These are phyloP conservation scores for Kluyveromyces dobzhanskii DNA, from an alignment of 805 yeast species.

Conservation along the genomic window DNA sequence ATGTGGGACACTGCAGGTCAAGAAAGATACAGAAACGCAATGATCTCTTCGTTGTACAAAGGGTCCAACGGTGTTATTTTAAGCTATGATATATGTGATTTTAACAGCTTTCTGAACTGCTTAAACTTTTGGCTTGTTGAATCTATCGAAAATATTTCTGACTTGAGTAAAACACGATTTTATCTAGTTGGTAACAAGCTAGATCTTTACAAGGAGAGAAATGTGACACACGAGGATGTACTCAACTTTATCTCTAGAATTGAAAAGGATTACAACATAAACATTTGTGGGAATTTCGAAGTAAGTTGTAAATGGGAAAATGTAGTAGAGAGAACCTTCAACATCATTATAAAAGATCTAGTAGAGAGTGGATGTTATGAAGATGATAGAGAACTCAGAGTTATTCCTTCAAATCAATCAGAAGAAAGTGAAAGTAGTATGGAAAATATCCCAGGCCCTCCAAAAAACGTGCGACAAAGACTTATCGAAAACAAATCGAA, in stretches of 20 bases:
- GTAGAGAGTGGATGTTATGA: slow-evolving; percentile 34
- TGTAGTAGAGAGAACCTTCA: slow-evolving; percentile 33
- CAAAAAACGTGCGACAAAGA: slow-evolving; percentile 6
- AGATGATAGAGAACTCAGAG: slow-evolving; percentile 14
- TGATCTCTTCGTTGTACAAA: slow-evolving; percentile 37
- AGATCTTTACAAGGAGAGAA: slow-evolving; percentile 29
- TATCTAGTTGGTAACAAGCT: slow-evolving; percentile 41
- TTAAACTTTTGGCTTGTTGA: slow-evolving; percentile 37
- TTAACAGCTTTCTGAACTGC: slow-evolving; percentile 30
- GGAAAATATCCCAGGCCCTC: not conserved
- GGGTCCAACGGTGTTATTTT: slow-evolving; percentile 40
- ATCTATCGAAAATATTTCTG: slow-evolving; percentile 30
- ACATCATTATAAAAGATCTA: slow-evolving; percentile 33
- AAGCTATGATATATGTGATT: slow-evolving; percentile 37
- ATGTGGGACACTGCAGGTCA: slow-evolving; percentile 48
- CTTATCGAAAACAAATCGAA: not conserved
- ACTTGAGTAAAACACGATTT: slow-evolving; percentile 27
- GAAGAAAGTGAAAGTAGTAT: slow-evolving; percentile 4
- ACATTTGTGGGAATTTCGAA: slow-evolving; percentile 37
- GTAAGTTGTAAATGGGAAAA: slow-evolving; percentile 38
- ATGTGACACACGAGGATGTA: slow-evolving; percentile 34
- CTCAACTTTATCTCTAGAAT: slow-evolving; percentile 25
- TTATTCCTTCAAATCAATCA: slow-evolving; percentile 4
- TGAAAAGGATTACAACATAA: slow-evolving; percentile 26
- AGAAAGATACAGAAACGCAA: slow-evolving; percentile 38